Evolutionary conservation across 2,329 filamentous ascomycete species (phyloP).

Genomic region (Xylariaceae sp.): DNA sequence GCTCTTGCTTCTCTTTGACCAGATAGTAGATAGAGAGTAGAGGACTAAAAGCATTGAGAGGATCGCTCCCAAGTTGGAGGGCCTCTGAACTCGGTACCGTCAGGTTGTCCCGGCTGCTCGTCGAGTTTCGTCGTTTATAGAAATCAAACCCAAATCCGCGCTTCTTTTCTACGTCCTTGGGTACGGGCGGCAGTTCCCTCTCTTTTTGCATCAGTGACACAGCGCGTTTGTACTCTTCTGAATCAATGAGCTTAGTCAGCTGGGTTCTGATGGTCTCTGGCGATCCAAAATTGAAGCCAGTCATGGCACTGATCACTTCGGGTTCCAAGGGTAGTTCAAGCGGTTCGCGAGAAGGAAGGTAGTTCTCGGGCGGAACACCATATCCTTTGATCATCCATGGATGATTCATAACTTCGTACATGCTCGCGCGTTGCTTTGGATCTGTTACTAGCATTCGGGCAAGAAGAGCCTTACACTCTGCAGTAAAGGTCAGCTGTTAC

Average conservation of each 20-base stretch:
- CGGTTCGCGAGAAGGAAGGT: constrained; percentile 77
- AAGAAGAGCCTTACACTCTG: constrained; percentile 91
- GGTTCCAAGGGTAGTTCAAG: constrained; percentile 79
- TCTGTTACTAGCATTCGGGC: constrained; percentile 96
- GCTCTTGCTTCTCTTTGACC: constrained; percentile 89
- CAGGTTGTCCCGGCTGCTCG: constrained; percentile 82
- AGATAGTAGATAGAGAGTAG: constrained; percentile 93
- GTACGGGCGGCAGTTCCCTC: constrained; percentile 54
- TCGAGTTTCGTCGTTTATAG: constrained; percentile 90
- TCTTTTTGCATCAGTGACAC: constrained; percentile 67
- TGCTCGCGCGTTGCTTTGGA: constrained; percentile 76
- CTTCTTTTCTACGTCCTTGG: constrained; percentile 70
- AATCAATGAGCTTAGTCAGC: constrained; percentile 81
- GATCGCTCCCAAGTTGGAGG: constrained; percentile 76
- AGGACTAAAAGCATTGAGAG: constrained; percentile 88
- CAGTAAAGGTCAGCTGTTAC: constrained; percentile 31
- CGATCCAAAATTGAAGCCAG: constrained; percentile 93
- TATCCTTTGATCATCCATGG: constrained; percentile 96
- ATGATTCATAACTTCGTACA: constrained; percentile 90
- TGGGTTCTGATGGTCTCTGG: constrained; percentile 78
- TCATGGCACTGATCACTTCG: constrained; percentile 87
- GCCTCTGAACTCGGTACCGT: constrained; percentile 80
- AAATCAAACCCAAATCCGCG: constrained; percentile 91
- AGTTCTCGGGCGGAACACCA: constrained; percentile 81
- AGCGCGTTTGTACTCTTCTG: constrained; percentile 87